Evolutionary conservation across 805 yeast species (phyloP).

Genomic region (Cyberlindnera samutprakarnensis): DNA sequence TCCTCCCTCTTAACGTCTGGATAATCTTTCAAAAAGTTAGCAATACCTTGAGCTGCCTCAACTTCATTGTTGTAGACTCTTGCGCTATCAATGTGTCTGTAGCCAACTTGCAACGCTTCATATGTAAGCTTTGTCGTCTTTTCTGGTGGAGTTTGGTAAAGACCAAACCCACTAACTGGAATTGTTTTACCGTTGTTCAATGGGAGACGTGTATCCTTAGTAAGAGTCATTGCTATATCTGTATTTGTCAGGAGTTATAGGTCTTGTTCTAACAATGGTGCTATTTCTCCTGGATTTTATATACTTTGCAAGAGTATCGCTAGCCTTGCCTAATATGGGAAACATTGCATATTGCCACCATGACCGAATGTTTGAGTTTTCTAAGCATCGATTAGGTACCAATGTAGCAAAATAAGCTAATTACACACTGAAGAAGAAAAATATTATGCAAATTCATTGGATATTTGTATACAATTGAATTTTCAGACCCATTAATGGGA

Average conservation of each 20-base stretch:
- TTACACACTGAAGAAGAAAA: too few species aligned
- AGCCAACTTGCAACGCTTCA: conserved; percentile 18
- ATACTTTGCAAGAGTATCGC: neutral
- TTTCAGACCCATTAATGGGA: too few species aligned
- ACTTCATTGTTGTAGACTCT: conserved; percentile 14
- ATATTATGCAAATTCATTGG: too few species aligned
- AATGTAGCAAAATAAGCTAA: too few species aligned
- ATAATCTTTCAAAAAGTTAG: conserved; percentile 14
- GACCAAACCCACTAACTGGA: conserved; percentile 21
- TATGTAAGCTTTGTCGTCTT: conserved; percentile 14
- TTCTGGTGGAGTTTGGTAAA: conserved; percentile 17
- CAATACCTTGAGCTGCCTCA: conserved; percentile 17
- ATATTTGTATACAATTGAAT: too few species aligned
- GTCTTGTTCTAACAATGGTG: neutral
- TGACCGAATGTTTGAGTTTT: too few species aligned
- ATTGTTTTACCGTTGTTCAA: conserved; percentile 17
- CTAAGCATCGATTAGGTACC: too few species aligned
- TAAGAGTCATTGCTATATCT: conserved; percentile 4
- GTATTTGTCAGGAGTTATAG: conserved; percentile 1
- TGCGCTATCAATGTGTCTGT: conserved; percentile 22
- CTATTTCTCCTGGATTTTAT: neutral
- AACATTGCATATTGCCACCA: too few species aligned
- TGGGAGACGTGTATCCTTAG: conserved; percentile 12
- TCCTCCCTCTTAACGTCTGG: conserved; percentile 17
- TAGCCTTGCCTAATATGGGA: too few species aligned